Base-by-base conservation (phyloP, 345 rosid genomes). In the Raphanus sativus region DNA sequence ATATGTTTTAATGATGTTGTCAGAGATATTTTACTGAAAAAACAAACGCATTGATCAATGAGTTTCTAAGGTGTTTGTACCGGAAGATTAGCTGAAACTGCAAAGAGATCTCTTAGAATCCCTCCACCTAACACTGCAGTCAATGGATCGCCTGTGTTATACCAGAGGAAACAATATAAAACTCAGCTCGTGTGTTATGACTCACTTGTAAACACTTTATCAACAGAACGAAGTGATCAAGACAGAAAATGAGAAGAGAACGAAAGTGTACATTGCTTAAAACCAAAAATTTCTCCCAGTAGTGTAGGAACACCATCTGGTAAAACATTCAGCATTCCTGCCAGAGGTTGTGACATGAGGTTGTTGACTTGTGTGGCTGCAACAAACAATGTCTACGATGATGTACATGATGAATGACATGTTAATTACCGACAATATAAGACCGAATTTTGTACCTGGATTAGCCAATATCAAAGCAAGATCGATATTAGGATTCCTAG, bases 391-490 rank as follows among this genome's bases (percentile, higher is more conserved):
- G 65, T 15, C 11, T 38, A 26, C 17, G 38, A 67, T 67, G 25
- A 45, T 13, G 52, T 45, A 40, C 5, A 10, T 32, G 30, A 11
- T 74, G 13, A 0, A 9, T 40, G 8, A 11, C 7, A 36, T 64
- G 55, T 45, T 1, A 33, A 13, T 6, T 33, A 33, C 38, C 38
- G 10, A 30, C 4, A 60, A 76, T 24, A 26, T 2, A 25, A 65
- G 61, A 36, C 26, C 30, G 8, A 76, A 62, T 10, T 50, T 63
- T 15, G 42, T 16, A 89, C 90, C 89, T 65, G 91, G 89, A 81
- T 88, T 88, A 70, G 87, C 85, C 81, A 89, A 72, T 59, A 87
- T 78, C 2, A 89, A 70, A n/a, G 76, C 50, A 58, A 87, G 84
- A 77, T 88, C 89, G 6, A 84, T 62, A 36, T 85, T 69, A 10